A percentile compares a stretch with the other conserved stretches of the same genome.
Conservation (phyloP, 225 moss, liverwort and hornwort species). For the Bryum argenteum region DNA sequence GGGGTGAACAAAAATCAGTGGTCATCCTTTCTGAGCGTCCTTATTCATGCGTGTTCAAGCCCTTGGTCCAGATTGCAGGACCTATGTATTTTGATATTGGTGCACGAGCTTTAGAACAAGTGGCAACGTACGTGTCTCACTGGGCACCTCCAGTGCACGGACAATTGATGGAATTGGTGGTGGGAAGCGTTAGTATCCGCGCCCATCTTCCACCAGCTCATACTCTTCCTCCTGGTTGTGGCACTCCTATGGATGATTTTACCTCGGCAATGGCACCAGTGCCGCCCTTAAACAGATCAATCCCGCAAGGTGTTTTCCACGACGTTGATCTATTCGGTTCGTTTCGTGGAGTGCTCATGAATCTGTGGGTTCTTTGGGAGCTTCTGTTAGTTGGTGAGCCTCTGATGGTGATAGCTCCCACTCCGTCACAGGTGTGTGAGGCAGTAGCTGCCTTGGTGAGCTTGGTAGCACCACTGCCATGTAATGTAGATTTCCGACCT, state of each 20-base stretch:
- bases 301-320: slow-evolving; percentile 94
- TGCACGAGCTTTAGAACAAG: slow-evolving; percentile 76
- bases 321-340: slow-evolving; percentile 95
- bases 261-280: slow-evolving; percentile 96
- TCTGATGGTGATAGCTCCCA: slow-evolving; percentile 89
- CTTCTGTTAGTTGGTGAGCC: slow-evolving; percentile 94
- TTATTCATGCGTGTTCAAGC: slow-evolving; percentile 94
- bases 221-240: slow-evolving; percentile 92
- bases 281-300: slow-evolving; percentile 75
- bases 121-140: slow-evolving; percentile 74
- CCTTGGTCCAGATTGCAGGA: slow-evolving; percentile 89
- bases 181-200: slow-evolving; percentile 70
- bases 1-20: slow-evolving; percentile 97
- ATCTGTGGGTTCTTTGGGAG: slow-evolving; percentile 99
- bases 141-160: slow-evolving; percentile 97
- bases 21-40: slow-evolving; percentile 95
- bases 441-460: slow-evolving; percentile 91
- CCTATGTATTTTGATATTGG: slow-evolving; percentile 98
- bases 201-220: slow-evolving; percentile 97
- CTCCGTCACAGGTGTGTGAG: slow-evolving; percentile 94
- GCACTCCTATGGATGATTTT: slow-evolving; percentile 95
- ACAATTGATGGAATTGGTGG: slow-evolving; percentile 86
- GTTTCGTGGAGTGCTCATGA: slow-evolving; percentile 97
- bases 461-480: slow-evolving; percentile 94
- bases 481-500: slow-evolving; percentile 96